Conservation (phyloP, 495 filamentous ascomycete species). For the Articulospora tetracladia region DNA sequence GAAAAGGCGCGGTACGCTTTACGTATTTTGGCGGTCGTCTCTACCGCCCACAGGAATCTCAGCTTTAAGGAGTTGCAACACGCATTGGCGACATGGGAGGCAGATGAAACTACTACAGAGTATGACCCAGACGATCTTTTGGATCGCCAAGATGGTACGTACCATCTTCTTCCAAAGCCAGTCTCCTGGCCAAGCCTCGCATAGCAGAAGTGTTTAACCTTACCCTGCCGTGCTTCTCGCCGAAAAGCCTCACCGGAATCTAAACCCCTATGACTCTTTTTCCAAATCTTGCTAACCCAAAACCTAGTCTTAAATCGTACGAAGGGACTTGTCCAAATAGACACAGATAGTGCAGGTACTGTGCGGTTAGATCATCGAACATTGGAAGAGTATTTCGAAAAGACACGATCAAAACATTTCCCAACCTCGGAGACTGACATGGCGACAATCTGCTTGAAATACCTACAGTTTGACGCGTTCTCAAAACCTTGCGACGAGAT, state of each 20-base stretch:
- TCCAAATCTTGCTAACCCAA: no score
- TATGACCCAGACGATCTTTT: conserved; percentile 2
- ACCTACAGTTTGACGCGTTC: conserved; percentile 21
- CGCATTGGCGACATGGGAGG: conserved; percentile 23
- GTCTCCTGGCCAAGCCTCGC: no score
- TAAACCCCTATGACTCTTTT: no score
- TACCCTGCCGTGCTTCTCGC: no score
- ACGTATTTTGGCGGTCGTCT: conserved; percentile 19
- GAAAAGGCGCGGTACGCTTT: conserved; percentile 7
- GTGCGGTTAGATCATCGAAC: conserved; percentile 26
- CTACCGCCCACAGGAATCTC: conserved; percentile 19
- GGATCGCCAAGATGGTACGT: conserved; percentile 3
- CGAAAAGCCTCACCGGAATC: no score
- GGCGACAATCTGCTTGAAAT: conserved; percentile 18
- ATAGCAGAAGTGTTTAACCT: no score
- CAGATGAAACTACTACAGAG: conserved; percentile 7
- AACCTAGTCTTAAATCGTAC: conserved; percentile 21
- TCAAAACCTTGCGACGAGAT: conserved; percentile 14
- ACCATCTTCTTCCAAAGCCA: neutral
- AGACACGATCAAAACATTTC: conserved; percentile 19
- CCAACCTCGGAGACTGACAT: conserved; percentile 13
- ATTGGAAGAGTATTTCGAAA: conserved; percentile 25
- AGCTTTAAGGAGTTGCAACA: conserved; percentile 25
- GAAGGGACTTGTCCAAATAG: conserved; percentile 24
- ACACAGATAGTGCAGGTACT: conserved; percentile 2